These are phyloP conservation scores for Aspergillus carlsbadensis DNA, from an alignment of 495 filamentous ascomycete genomes.

Conservation along the genomic window DNA sequence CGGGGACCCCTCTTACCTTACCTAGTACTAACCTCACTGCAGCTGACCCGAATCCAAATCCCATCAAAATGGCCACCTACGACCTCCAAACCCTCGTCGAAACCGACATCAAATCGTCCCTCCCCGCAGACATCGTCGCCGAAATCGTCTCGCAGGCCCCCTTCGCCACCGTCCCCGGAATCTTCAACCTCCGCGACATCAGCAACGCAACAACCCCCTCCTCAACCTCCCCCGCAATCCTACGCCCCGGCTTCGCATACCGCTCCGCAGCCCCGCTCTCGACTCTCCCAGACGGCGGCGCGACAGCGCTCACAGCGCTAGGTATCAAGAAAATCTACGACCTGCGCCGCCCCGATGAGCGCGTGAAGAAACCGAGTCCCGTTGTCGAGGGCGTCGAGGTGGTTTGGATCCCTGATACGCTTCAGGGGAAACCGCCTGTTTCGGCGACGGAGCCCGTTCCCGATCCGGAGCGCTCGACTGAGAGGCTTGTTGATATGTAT, in stretches of 20 bases:
- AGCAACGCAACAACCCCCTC: conserved; percentile 35
- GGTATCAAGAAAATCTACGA: conserved; percentile 64
- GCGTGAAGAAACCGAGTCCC: conserved; percentile 34
- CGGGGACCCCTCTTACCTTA: no score
- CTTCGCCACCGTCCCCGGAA: conserved; percentile 52
- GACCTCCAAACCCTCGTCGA: conserved; percentile 23
- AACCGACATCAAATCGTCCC: conserved; percentile 28
- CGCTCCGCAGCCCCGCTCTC: conserved; percentile 51
- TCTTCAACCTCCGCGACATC: conserved; percentile 54
- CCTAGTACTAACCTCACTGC: no score
- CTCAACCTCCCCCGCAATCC: conserved; percentile 24
- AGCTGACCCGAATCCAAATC: no score
- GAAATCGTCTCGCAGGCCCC: conserved; percentile 42
- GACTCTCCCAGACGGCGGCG: conserved; percentile 50
- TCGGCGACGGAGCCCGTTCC: conserved; percentile 51
- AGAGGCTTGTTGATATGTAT: conserved; percentile 57
- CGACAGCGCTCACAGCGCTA: conserved; percentile 45
- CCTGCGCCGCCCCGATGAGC: conserved; percentile 59
- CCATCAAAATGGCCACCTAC: neutral
- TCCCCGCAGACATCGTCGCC: conserved; percentile 26
- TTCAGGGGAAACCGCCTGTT: conserved; percentile 29
- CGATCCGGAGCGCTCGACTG: conserved; percentile 51
- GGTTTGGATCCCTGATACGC: conserved; percentile 44
- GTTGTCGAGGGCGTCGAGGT: conserved; percentile 43
- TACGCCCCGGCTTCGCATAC: conserved; percentile 48